Evolutionary conservation across 2,329 filamentous ascomycete genomes (phyloP), one percentile per base, ranked within the genome.

Genomic region (Paramyrothecium sp.): DNA sequence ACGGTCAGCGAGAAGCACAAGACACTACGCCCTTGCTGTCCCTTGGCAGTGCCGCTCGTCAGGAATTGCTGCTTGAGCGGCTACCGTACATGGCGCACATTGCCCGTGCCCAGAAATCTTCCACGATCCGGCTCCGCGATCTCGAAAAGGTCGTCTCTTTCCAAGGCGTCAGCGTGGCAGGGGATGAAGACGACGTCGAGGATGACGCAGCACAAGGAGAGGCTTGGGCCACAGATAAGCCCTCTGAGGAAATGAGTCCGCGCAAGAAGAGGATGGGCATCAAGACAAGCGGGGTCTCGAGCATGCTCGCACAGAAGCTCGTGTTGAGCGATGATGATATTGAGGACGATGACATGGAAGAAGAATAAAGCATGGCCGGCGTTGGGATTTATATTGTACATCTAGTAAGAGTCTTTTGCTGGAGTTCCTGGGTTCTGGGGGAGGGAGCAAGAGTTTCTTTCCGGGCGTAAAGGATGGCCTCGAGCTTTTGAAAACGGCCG

Each of bases 261-360:
- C 71, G 75, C 47, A 85, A 83, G 71, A 80, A 73, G 66, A 71
- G 63, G 23, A 61, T 72, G 17, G 71, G 74, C 2, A 75, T 79
- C 60, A 70, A 72, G 61, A 60, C 72, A 54, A 63, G 70, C 3
- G 71, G 68, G 11, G 68, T 76, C 49, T 73, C 74, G 2, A 73
- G 77, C 26, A 68, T 82, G 61, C 75, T 80, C 47, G 81, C 86
- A 60, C 85, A 87, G 70, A 89, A 88, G 65, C 74, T 93, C 61
- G 84, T 91, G 49, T 74, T 94, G 46, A 91, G 88, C 64, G 91
- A 95, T 67, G 91, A 95, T 73, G 91, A 95, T 76, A 94, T 95
- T 69, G 89, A 92, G 71, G 90, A 93, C 65, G 38, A 17, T 22
- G 11, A 41, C 55, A 50, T n/a, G 23, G 17, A 49, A 33, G 17